These are phyloP conservation scores for Eucalyptus albens DNA, from an alignment of 345 rosid species.

Conservation along the genomic window DNA sequence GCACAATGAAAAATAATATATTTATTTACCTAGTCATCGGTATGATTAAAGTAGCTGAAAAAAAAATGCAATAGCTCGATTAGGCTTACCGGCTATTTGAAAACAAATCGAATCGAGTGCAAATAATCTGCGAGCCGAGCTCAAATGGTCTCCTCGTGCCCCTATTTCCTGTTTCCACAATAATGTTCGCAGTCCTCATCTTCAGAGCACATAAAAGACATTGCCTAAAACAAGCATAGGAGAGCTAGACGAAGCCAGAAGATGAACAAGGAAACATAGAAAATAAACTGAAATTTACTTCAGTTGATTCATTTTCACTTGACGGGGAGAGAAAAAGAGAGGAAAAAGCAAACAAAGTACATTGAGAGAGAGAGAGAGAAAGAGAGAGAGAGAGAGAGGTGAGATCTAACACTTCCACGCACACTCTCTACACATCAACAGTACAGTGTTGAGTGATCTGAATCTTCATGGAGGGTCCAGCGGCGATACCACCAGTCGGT, in stretches of 20 bases:
- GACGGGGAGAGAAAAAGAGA: not conserved
- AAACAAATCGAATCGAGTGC: not conserved
- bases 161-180: not conserved
- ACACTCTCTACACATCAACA: conserved; percentile 30
- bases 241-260: not conserved
- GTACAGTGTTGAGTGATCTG: conserved; percentile 38
- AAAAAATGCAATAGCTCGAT: not conserved
- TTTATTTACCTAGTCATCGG: not conserved
- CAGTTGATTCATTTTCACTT: not conserved
- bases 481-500: conserved; percentile 8
- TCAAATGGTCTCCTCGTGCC: not conserved
- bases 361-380: not conserved
- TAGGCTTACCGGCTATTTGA: not conserved
- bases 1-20: not conserved
- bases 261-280: not conserved
- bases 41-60: not conserved
- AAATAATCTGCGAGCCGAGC: not conserved
- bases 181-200: not conserved
- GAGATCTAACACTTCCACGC: not conserved
- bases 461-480: conserved; percentile 28
- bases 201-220: not conserved
- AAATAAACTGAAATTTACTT: not conserved
- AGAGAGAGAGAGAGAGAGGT: not conserved
- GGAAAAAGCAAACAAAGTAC: not conserved
- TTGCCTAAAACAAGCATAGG: not conserved